These are phyloP conservation scores for Gelatoporia subvermispora DNA, from an alignment of 768 basidiomycete species.

Conservation along the genomic window DNA sequence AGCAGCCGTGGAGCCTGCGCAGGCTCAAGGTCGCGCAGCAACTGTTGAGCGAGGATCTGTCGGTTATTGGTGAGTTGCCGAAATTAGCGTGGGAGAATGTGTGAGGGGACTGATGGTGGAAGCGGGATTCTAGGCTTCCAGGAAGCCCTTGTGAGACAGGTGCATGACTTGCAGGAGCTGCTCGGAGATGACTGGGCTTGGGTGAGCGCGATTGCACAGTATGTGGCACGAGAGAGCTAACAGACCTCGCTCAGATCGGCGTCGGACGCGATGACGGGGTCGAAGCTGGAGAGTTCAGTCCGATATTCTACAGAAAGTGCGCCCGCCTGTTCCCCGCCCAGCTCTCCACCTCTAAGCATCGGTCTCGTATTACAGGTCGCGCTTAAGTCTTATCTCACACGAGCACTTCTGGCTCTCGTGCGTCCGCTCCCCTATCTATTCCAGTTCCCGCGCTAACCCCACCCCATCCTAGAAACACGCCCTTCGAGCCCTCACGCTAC, in stretches of 20 bases:
- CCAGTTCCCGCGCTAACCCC: no score
- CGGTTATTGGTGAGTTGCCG: slow-evolving; percentile 32
- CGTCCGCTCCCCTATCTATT: slow-evolving; percentile 12
- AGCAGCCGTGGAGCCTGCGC: slow-evolving; percentile 52
- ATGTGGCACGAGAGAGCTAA: no score
- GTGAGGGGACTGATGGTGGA: background rate
- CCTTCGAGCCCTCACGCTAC: slow-evolving; percentile 44
- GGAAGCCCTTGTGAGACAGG: slow-evolving; percentile 52
- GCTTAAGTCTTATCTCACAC: slow-evolving; percentile 32
- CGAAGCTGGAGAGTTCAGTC: slow-evolving; percentile 52
- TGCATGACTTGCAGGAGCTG: slow-evolving; percentile 48
- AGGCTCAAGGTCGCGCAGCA: slow-evolving; percentile 44
- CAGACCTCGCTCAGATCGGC: slow-evolving; percentile 35
- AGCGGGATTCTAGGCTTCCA: slow-evolving; percentile 37
- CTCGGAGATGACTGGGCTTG: slow-evolving; percentile 52
- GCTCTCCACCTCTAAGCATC: background rate
- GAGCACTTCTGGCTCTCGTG: slow-evolving; percentile 58
- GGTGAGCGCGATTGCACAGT: slow-evolving; percentile 27
- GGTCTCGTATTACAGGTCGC: slow-evolving; percentile 28
- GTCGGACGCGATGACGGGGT: slow-evolving; percentile 58
- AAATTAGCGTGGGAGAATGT: background rate
- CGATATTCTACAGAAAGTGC: slow-evolving; percentile 57
- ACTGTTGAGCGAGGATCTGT: slow-evolving; percentile 34
- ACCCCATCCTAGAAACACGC: slow-evolving; percentile 31
- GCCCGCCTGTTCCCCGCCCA: background rate